Percentiles rank a stretch among this genome's conserved stretches.
phyloP scores from a whole-genome alignment of 2,329 filamentous ascomycete species.

The Penicillium corylophilum region DNA sequence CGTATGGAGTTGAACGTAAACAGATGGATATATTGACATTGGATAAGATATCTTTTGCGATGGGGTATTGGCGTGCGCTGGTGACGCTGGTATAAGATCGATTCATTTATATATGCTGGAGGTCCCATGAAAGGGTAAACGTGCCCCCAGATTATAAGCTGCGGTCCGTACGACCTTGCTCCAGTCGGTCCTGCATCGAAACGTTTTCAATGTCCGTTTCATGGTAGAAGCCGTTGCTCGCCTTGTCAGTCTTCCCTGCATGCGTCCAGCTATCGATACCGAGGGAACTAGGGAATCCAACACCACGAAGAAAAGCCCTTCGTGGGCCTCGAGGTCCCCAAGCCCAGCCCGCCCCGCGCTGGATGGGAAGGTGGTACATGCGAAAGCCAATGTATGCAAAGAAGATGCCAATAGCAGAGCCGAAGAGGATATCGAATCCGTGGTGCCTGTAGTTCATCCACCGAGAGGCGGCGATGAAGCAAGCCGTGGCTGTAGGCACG shows the following conservation, averaged over 20 bases:
- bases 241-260: background rate
- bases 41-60: background rate
- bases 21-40: background rate
- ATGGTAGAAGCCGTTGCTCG: background rate
- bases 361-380: conserved; percentile 81
- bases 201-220: conserved; percentile 8
- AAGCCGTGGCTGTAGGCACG: conserved; percentile 69
- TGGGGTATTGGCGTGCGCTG: no score
- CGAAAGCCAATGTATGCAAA: conserved; percentile 74
- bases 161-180: background rate
- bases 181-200: conserved; percentile 1
- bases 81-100: background rate
- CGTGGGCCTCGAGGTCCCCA: conserved; percentile 76
- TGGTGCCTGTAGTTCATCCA: conserved; percentile 89
- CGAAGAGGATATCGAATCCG: conserved; percentile 87
- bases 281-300: conserved; percentile 35
- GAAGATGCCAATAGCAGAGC: conserved; percentile 73
- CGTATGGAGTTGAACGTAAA: background rate
- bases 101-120: background rate
- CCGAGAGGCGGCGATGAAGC: conserved; percentile 81
- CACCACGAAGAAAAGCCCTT: conserved; percentile 60
- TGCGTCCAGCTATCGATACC: conserved; percentile 31
- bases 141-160: background rate
- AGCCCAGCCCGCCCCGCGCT: conserved; percentile 78
- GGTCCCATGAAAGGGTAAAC: background rate